Conservation (phyloP, 1,284 basidiomycete genomes). For the Austroboletus niveus region DNA sequence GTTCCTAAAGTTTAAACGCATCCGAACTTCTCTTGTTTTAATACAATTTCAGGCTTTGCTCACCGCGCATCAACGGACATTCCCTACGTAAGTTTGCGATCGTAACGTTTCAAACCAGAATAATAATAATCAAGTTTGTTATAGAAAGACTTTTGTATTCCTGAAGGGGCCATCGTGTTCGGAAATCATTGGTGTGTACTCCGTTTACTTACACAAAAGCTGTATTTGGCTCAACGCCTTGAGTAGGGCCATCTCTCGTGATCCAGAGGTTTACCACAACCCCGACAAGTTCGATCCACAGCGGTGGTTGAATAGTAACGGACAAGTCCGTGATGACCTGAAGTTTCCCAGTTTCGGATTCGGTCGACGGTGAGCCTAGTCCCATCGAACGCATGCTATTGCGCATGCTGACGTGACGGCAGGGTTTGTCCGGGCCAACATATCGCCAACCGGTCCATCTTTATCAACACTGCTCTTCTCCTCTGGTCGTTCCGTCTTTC, state of each 20-base stretch:
- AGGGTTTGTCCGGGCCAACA: slow-evolving; percentile 63
- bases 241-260: slow-evolving; percentile 33
- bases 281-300: slow-evolving; percentile 31
- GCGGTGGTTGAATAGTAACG: slow-evolving; percentile 26
- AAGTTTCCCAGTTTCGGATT: slow-evolving; percentile 33
- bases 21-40: neutral
- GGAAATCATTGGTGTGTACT: slow-evolving; percentile 32
- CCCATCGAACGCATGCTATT: neutral
- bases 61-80: slow-evolving; percentile 31
- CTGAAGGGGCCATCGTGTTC: slow-evolving; percentile 33
- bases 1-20: neutral
- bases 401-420: neutral
- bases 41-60: slow-evolving; percentile 26
- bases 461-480: slow-evolving; percentile 57
- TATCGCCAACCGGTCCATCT: slow-evolving; percentile 58
- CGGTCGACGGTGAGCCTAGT: slow-evolving; percentile 28
- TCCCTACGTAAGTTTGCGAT: slow-evolving; percentile 23
- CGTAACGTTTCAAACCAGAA: neutral
- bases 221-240: neutral
- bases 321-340: slow-evolving; percentile 28
- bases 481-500: slow-evolving; percentile 61
- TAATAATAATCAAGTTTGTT: slow-evolving; percentile 10
- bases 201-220: no score
- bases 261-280: slow-evolving; percentile 27
- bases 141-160: slow-evolving; percentile 30